These are phyloP conservation scores for Chlamydomonas sp. DNA, from an alignment of 139 green algal genomes.

Conservation along the genomic window DNA sequence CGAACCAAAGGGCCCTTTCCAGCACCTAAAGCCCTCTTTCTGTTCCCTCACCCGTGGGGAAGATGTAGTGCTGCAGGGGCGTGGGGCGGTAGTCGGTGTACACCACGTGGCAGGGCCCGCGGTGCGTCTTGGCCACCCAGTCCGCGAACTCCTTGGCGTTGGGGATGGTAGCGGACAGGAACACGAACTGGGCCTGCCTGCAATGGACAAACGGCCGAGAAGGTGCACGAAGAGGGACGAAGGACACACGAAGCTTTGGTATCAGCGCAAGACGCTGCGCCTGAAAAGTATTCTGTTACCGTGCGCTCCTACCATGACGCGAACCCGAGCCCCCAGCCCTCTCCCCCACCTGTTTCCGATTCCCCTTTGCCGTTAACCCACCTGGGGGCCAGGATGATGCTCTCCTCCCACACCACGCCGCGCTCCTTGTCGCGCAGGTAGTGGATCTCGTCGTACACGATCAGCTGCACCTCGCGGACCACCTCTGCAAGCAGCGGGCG, in stretches of 20 bases:
- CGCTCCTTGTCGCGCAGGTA: slow-evolving; percentile 96
- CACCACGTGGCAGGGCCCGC: slow-evolving; percentile 93
- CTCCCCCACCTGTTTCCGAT: not conserved
- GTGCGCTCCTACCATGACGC: too few relatives aligned
- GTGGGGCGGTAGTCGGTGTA: slow-evolving; percentile 96
- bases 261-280: too few relatives aligned
- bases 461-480: slow-evolving; percentile 87
- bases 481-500: slow-evolving; percentile 67
- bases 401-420: slow-evolving; percentile 99
- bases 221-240: not conserved
- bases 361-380: not conserved
- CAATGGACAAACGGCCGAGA: not conserved
- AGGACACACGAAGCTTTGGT: too few relatives aligned
- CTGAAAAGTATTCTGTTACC: too few relatives aligned
- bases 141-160: slow-evolving; percentile 95
- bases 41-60: slow-evolving; percentile 67
- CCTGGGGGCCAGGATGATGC: slow-evolving; percentile 92
- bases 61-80: slow-evolving; percentile 94
- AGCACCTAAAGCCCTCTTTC: too few relatives aligned
- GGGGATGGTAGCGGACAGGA: slow-evolving; percentile 96
- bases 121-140: slow-evolving; percentile 90
- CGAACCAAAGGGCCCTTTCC: too few relatives aligned
- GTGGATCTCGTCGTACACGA: slow-evolving; percentile 99
- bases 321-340: not conserved
- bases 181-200: slow-evolving; percentile 69